phyloP scores from a whole-genome alignment of 2,329 filamentous ascomycete species.

The Orbilia ellipsospora region DNA sequence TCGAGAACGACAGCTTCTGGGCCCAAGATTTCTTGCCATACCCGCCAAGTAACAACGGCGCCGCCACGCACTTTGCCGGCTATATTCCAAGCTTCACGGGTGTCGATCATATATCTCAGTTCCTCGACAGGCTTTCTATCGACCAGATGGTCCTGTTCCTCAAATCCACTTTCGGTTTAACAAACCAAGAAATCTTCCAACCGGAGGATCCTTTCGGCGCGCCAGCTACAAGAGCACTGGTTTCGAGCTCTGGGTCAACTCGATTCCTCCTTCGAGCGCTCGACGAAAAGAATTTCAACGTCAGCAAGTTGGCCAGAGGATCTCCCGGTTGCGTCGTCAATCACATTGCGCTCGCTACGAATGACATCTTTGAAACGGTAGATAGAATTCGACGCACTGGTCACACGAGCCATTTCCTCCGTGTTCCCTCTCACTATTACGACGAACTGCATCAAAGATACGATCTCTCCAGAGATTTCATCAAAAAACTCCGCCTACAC shows the following conservation, averaged over 20 bases:
- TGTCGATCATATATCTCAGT: conserved; percentile 56
- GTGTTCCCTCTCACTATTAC: conserved; percentile 55
- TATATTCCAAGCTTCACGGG: conserved; percentile 46
- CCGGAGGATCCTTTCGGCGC: conserved; percentile 55
- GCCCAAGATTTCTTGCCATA: conserved; percentile 55
- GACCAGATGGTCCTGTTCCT: conserved; percentile 56
- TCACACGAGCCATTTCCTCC: conserved; percentile 54
- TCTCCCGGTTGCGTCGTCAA: conserved; percentile 55
- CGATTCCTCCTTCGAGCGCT: conserved; percentile 54
- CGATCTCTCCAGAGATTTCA: conserved; percentile 54
- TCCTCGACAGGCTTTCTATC: conserved; percentile 53
- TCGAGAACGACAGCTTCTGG: conserved; percentile 56
- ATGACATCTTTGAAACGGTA: conserved; percentile 55
- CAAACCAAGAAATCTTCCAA: conserved; percentile 51
- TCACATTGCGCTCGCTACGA: conserved; percentile 54
- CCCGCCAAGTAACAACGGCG: conserved; percentile 45
- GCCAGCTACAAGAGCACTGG: conserved; percentile 54
- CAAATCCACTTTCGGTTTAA: conserved; percentile 52
- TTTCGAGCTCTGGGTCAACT: conserved; percentile 42
- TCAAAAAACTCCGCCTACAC: conserved; percentile 47
- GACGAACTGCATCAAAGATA: conserved; percentile 55
- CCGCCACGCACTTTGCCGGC: conserved; percentile 50
- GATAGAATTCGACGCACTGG: conserved; percentile 53
- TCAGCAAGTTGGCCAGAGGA: conserved; percentile 49
- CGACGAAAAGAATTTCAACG: conserved; percentile 54